Evolutionary conservation across 768 basidiomycete species (phyloP), one percentile per base, ranked within the genome.

Genomic region (Hygrocybe coccinea): DNA sequence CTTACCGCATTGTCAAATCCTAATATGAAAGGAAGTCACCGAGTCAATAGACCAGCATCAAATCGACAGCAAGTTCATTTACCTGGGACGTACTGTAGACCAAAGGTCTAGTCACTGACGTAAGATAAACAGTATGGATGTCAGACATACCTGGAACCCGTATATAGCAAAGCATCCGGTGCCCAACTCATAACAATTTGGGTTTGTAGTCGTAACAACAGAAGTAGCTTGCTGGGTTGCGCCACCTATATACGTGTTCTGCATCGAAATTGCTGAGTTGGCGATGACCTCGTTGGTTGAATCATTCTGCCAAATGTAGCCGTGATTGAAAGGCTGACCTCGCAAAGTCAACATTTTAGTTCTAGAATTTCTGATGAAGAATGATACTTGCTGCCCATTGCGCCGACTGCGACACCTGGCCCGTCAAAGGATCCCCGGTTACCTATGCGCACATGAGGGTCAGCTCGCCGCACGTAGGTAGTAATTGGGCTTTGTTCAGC

Each of bases 221-320:
- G 89, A 91, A 5, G 89, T 86, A 15, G 91, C 84, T 70, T 94
- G 86, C 66, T 95, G 93, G 45, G 77, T 80, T 6, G 74, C 71
- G 50, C 85, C 82, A 2, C 93, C 93, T 39, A 76, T 71, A 61
- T 83, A 92, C 10, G 77, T 67, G 64, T 92, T 91, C 55, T 80
- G 75, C 49, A 64, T 51, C 14, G 83, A 82, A 17, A 76, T 74
- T n/a, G 76, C 68, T 0, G 79, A 68, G 64, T 94, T 71, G 39
- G 69, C 58, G 54, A 91, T 82, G 55, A 81, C 71, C 65, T 82
- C 63, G 63, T 88, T 88, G 37, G 67, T 67, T 1, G 82, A 73
- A 15, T 79, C 78, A 62, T 89, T 87, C 50, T 73, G 52, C 87
- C 87, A 89, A 12, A 70, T 58, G 66, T 95, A 95, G 45, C 71